These are phyloP conservation scores for Pichia cactophila DNA, from an alignment of 1,139 yeast genomes.

Conservation along the genomic window DNA sequence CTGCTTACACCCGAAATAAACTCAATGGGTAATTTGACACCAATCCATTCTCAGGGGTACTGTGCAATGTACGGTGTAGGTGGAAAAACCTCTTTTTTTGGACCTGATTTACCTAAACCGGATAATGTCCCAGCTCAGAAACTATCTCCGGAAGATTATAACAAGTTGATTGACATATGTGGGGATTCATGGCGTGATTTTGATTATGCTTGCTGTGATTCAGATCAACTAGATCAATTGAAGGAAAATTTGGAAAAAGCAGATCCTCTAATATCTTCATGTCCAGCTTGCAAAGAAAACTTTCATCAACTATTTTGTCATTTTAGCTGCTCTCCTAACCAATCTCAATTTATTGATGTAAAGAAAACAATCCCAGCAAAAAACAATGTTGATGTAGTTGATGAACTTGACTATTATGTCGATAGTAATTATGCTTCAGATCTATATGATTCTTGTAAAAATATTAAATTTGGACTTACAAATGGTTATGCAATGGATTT, in stretches of 20 bases:
- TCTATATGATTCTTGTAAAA: conserved; percentile 79
- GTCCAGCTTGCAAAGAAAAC: conserved; percentile 90
- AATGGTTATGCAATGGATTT: conserved; percentile 96
- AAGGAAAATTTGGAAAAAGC: conserved; percentile 59
- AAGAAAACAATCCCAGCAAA: conserved; percentile 46
- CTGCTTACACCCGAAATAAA: background rate
- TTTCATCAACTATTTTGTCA: conserved; percentile 80
- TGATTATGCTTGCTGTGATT: conserved; percentile 45
- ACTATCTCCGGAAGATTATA: conserved; percentile 32
- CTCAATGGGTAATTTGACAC: background rate
- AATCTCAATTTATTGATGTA: conserved; percentile 65
- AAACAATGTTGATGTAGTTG: conserved; percentile 53
- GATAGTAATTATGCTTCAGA: conserved; percentile 47
- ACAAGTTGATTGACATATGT: conserved; percentile 53
- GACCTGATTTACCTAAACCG: conserved; percentile 74
- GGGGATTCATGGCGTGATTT: conserved; percentile 54
- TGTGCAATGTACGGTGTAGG: conserved; percentile 59
- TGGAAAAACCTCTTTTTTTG: conserved; percentile 77
- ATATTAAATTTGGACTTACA: conserved; percentile 87
- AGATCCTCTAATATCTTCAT: conserved; percentile 74
- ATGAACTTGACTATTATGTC: conserved; percentile 61
- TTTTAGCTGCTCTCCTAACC: conserved; percentile 86
- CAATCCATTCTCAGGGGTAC: conserved; percentile 26
- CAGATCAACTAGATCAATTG: conserved; percentile 41
- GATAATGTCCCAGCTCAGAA: conserved; percentile 38